Evolutionary conservation across 2,329 filamentous ascomycete species (phyloP).

Genomic region (Aspergillus aculeatinus): DNA sequence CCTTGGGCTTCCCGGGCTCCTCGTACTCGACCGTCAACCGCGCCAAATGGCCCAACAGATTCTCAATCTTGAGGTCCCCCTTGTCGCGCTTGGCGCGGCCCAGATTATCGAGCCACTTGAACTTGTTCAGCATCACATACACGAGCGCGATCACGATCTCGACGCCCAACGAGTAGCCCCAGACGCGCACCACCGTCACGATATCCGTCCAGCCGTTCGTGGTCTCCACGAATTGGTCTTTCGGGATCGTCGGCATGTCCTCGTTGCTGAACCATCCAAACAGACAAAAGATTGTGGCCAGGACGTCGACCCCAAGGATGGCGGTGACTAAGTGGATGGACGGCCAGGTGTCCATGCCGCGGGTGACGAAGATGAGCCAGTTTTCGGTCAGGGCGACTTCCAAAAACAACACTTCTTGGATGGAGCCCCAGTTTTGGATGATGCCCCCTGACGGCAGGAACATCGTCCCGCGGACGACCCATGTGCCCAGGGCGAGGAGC

Average conservation of each 20-base stretch:
- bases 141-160: constrained; percentile 53
- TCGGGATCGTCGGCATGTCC: constrained; percentile 34
- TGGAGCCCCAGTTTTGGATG: constrained; percentile 70
- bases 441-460: constrained; percentile 70
- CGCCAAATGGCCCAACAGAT: constrained; percentile 49
- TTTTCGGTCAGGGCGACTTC: constrained; percentile 91
- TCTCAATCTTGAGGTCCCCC: constrained; percentile 53
- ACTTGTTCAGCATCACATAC: constrained; percentile 49
- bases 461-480: constrained; percentile 70
- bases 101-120: constrained; percentile 48
- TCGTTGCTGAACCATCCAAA: constrained; percentile 71
- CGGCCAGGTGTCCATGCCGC: constrained; percentile 71
- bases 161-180: constrained; percentile 52
- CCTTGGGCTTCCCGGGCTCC: constrained; percentile 45
- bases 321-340: constrained; percentile 70
- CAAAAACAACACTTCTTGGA: constrained; percentile 80
- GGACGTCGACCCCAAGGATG: constrained; percentile 68
- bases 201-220: constrained; percentile 60
- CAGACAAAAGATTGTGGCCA: constrained; percentile 72
- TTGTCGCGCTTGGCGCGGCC: constrained; percentile 49
- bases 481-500: constrained; percentile 69
- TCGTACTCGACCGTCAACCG: constrained; percentile 53
- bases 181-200: constrained; percentile 52
- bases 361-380: constrained; percentile 95
- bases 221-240: constrained; percentile 33